Evolutionary conservation across 2,329 filamentous ascomycete genomes (phyloP), one percentile per base, ranked within the genome.

Genomic region (Calonectria multiphialidica): DNA sequence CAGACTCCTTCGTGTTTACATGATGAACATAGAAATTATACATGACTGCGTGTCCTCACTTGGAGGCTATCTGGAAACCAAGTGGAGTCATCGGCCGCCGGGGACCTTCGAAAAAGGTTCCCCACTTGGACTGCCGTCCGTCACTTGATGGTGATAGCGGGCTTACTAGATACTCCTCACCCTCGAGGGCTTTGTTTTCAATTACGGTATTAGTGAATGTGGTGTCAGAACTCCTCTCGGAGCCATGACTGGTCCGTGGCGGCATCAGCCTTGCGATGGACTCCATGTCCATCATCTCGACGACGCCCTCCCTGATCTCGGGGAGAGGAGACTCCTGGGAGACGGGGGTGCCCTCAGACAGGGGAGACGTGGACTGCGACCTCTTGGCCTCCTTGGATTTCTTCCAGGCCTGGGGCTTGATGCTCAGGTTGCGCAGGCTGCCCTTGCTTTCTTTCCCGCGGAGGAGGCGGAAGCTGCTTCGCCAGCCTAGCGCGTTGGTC

Each of bases 401-500:
- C 30, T 79, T 76, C 80, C 82, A 82, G 25, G 74, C 76, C n/a
- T 77, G 66, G 0, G 79, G 74, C 63, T 76, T 80, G 64, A 76
- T 64, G 63, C 77, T 76, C 1, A 82, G 68, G 30, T 76, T 77
- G 1, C 76, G 74, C 65, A 81, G 69, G 37, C 78, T 79, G 3
- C 66, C 64, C 10, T 68, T 66, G 40, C 50, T 61, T 18, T 79
- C 76, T 3, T 71, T 62, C 10, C 67, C 71, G 13, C 76, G 78
- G 1, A 80, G 64, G 35, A 73, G 66, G 13, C 76, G 72, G 2
- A 80, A 53, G 18, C 78, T 77, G 25, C 75, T 72, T 18, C 77
- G 74, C 37, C 75, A 80, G 1, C 16, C 70, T 23, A 70, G 59
- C 21, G 70, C 45, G 30, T 21, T 65, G 37, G 45, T n/a, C 18